Evolutionary conservation across 2,329 filamentous ascomycete species (phyloP).

Genomic region (Colletotrichum ledebouriae): DNA sequence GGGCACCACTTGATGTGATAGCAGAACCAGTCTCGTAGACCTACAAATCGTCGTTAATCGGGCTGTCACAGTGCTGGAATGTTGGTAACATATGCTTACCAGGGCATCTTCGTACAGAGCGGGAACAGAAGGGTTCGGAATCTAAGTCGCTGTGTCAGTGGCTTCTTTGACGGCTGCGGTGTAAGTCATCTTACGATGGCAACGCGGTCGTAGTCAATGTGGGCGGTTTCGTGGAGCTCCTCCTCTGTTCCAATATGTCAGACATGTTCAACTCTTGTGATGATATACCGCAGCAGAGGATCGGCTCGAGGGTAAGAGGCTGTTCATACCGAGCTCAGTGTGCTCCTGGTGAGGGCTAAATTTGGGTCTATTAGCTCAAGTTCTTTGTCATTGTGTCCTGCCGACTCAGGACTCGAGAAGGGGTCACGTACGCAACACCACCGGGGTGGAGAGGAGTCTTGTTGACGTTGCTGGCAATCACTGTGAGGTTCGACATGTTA

Average conservation of each 20-base stretch:
- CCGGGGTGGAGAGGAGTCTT: slow-evolving; percentile 91
- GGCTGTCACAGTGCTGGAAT: neutral
- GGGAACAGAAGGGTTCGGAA: slow-evolving; percentile 93
- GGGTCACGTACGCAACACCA: slow-evolving; percentile 82
- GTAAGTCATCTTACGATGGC: slow-evolving; percentile 77
- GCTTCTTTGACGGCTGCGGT: neutral
- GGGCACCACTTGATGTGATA: slow-evolving; percentile 93
- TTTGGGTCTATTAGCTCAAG: slow-evolving; percentile 12
- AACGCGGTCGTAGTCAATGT: slow-evolving; percentile 99
- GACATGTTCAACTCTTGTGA: slow-evolving; percentile 2
- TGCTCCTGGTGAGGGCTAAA: slow-evolving; percentile 84
- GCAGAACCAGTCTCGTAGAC: slow-evolving; percentile 96
- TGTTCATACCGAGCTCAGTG: slow-evolving; percentile 82
- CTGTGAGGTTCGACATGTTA: slow-evolving; percentile 49
- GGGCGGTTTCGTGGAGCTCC: slow-evolving; percentile 92
- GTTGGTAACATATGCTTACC: slow-evolving; percentile 58
- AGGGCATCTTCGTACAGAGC: slow-evolving; percentile 99
- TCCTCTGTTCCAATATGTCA: slow-evolving; percentile 70
- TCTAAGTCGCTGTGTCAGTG: slow-evolving; percentile 56
- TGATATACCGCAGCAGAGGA: slow-evolving; percentile 6
- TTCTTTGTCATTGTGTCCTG: neutral
- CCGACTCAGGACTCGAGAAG: neutral
- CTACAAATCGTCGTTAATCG: slow-evolving; percentile 40
- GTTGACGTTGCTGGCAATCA: slow-evolving; percentile 78
- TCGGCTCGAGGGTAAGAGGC: slow-evolving; percentile 3